A percentile compares a stretch with the other conserved stretches of the same genome.
These are phyloP conservation scores for Aspergillus wentii DNA, from an alignment of 495 filamentous ascomycete species.

Conservation along the genomic window DNA sequence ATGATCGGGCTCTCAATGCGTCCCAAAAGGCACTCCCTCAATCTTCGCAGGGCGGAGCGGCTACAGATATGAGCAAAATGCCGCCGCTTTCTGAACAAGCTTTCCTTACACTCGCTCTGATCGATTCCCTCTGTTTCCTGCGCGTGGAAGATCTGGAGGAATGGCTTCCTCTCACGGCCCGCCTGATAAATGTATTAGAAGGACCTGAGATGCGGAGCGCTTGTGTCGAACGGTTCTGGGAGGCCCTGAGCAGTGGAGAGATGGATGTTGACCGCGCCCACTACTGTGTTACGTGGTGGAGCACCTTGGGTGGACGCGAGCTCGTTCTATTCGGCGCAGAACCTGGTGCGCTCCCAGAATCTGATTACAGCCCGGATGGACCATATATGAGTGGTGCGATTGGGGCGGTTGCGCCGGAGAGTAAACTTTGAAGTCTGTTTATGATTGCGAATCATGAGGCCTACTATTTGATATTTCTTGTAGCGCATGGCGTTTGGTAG, in stretches of 20 bases:
- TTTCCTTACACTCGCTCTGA: slow-evolving; percentile 69
- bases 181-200: slow-evolving; percentile 57
- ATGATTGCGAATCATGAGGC: too few relatives aligned
- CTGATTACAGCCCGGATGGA: slow-evolving; percentile 17
- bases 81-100: slow-evolving; percentile 72
- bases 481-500: not conserved
- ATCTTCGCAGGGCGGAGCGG: slow-evolving; percentile 21
- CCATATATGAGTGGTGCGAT: slow-evolving; percentile 60
- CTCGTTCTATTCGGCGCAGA: slow-evolving; percentile 54
- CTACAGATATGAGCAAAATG: slow-evolving; percentile 20
- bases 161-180: slow-evolving; percentile 69
- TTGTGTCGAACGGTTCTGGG: slow-evolving; percentile 79
- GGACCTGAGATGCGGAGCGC: slow-evolving; percentile 57
- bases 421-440: slow-evolving; percentile 28
- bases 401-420: slow-evolving; percentile 34
- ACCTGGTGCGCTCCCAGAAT: slow-evolving; percentile 6
- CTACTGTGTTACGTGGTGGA: slow-evolving; percentile 87
- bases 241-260: slow-evolving; percentile 75
- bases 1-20: slow-evolving; percentile 57
- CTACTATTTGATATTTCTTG: not conserved
- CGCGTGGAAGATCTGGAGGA: slow-evolving; percentile 65
- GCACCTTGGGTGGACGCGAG: slow-evolving; percentile 61
- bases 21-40: slow-evolving; percentile 46
- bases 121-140: slow-evolving; percentile 78
- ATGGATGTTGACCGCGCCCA: slow-evolving; percentile 87